Evolutionary conservation across 2,329 filamentous ascomycete species (phyloP), one percentile per base, ranked within the genome.

Genomic region (Nemania bipapillata): DNA sequence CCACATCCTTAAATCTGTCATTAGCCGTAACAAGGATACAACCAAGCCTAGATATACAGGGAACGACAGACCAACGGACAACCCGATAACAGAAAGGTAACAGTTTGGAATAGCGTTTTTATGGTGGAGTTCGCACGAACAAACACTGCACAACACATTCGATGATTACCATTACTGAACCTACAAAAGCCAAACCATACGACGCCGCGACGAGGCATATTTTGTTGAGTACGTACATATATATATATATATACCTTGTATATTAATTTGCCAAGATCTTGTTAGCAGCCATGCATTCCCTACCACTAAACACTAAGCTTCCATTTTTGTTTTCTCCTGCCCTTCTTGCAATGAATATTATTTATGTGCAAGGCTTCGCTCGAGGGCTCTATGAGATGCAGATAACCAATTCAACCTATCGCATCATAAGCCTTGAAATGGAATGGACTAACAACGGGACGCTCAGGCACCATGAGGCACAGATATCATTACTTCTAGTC

Each of bases 1-100:
- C 35, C 86, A 87, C 63, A 87, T 91, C 49, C 81, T 99, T 70
- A 94, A 94, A 80, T 86, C 87, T 49, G 91, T 93, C 32, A 85
- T 95, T 59, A 86, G 87, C 70, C 86, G 85, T 77, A 89, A 85
- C 77, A 86, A 83, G 74, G 72, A 72, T 35, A 74, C 52, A 2
- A 30, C 66, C 2, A 74, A 70, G 63, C 69, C 66, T 57, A 63
- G 64, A 54, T 57, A 35, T 7, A 59, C 55, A n/a, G 63, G 40
- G 47, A 52, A 40, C 12, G 30, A 49, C 17, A 57, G 28, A 35
- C 17, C 35, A 58, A 52, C 17, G 11, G 32, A 59, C 30, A 56
- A 66, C 26, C 47, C 47, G 5, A 6, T 28, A 26, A 17, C 55
- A 22, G 58, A 63, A n/a, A 66, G 63, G 49, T 69, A 45, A 66